Evolutionary conservation across 2,329 filamentous ascomycete genomes (phyloP), one percentile per base, ranked within the genome.

Genomic region (Fusarium goolgardi): DNA sequence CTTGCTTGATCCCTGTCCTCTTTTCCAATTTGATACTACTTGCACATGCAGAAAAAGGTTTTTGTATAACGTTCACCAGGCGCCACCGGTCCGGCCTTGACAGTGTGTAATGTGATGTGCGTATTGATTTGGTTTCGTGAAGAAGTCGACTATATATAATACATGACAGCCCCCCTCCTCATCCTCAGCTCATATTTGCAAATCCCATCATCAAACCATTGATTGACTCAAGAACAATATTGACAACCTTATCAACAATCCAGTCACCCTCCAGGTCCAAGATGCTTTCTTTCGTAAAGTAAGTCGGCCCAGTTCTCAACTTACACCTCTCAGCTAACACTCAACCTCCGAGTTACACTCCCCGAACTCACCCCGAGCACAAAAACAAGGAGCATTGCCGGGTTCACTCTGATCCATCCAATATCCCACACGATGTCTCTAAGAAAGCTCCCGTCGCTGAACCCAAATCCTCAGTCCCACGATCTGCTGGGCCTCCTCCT

Each of bases 201-300:
- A 50, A 34, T 37, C 29, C 40, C 45, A 63, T 23, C 29, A 43
- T 40, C 23, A 61, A 44, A 8, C 49, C 44, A 45, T 18, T 62
- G 58, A 55, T 58, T 40, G 37, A 20, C 37, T 55, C 35, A 21
- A 34, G 13, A 32, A 53, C 25, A 35, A 64, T 11, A n/a, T 29
- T 16, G 32, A 53, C 18, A 35, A 25, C 31, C 29, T 25, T 13
- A 32, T 23, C 47, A 55, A 51, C 29, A 44, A 39, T 16, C 12
- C 23, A 18, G 16, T 34, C 31, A 21, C 32, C 9, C 43, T 23
- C 32, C n/a, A 40, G 16, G n/a, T 23, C 35, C 55, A 68, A 43
- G n/a, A 70, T 70, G 67, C 67, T 70, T 40, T 70, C 67, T 32
- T 68, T 70, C 52, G 67, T 70, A 60, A 70, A 70, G 67, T 70